Percentiles rank a stretch among this genome's conserved stretches.
These are phyloP conservation scores for Kazachstania martiniae DNA, from an alignment of 805 yeast species.

Conservation along the genomic window DNA sequence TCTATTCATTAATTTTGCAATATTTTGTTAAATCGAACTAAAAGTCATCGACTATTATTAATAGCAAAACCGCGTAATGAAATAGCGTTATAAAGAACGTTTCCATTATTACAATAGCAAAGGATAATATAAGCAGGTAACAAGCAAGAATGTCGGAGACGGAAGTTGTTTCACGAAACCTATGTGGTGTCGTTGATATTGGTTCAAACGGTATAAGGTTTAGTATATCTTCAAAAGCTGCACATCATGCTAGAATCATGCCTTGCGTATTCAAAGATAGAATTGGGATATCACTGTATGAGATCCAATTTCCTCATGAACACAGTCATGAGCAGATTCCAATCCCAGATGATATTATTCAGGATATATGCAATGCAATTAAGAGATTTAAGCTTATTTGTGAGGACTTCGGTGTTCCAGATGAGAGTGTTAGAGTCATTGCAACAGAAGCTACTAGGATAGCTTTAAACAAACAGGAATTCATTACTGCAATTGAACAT, in stretches of 20 bases:
- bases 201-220: constrained; percentile 71
- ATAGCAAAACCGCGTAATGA: no score
- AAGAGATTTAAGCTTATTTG: constrained; percentile 59
- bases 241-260: constrained; percentile 63
- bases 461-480: constrained; percentile 52
- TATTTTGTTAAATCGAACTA: no score
- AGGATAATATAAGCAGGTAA: no score
- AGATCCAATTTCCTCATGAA: constrained; percentile 39
- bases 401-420: constrained; percentile 62
- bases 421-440: constrained; percentile 48
- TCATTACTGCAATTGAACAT: constrained; percentile 43
- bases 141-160: no score
- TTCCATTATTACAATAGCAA: no score
- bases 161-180: constrained; percentile 44
- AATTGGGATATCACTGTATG: constrained; percentile 58
- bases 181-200: constrained; percentile 61
- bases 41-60: no score
- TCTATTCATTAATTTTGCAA: no score
- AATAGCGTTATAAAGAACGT: no score
- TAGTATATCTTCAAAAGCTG: constrained; percentile 57
- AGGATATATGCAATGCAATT: constrained; percentile 53
- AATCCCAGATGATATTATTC: constrained; percentile 45
- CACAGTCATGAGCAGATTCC: constrained; percentile 33
- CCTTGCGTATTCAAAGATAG: constrained; percentile 72
- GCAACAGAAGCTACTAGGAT: constrained; percentile 70